phyloP scores from a whole-genome alignment of 768 basidiomycete species.

The Terana coerulea region DNA sequence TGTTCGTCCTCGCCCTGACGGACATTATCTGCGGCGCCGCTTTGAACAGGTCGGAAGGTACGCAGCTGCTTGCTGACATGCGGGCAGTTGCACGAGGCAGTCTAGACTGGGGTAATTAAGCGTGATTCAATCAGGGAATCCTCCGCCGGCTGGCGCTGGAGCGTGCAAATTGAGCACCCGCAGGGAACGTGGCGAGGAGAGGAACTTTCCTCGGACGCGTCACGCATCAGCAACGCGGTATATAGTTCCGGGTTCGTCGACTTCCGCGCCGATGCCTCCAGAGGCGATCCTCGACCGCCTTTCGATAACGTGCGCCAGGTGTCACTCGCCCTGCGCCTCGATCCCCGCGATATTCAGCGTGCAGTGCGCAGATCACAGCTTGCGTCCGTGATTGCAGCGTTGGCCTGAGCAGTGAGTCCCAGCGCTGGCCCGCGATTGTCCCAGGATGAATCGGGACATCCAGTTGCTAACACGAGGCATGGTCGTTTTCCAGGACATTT shows the following conservation, averaged over 20 bases:
- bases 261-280: conserved; percentile 19
- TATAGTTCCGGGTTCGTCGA: conserved; percentile 25
- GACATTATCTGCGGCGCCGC: too few species aligned
- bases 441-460: conserved; percentile 31
- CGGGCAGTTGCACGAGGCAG: not conserved
- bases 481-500: not conserved
- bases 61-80: too few species aligned
- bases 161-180: conserved; percentile 3
- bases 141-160: conserved; percentile 1
- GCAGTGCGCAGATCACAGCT: conserved; percentile 4
- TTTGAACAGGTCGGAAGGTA: too few species aligned
- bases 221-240: conserved; percentile 20
- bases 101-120: conserved; percentile 8
- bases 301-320: conserved; percentile 10
- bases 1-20: too few species aligned
- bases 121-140: not conserved
- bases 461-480: conserved; percentile 58
- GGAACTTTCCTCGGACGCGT: conserved; percentile 11
- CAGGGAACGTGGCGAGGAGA: conserved; percentile 6
- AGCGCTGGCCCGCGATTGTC: conserved; percentile 1
- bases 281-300: conserved; percentile 9
- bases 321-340: conserved; percentile 1
- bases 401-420: conserved; percentile 7
- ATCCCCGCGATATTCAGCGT: not conserved
- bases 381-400: not conserved